phyloP scores from a whole-genome alignment of 768 basidiomycete genomes.

The Pulveroboletus sp. region DNA sequence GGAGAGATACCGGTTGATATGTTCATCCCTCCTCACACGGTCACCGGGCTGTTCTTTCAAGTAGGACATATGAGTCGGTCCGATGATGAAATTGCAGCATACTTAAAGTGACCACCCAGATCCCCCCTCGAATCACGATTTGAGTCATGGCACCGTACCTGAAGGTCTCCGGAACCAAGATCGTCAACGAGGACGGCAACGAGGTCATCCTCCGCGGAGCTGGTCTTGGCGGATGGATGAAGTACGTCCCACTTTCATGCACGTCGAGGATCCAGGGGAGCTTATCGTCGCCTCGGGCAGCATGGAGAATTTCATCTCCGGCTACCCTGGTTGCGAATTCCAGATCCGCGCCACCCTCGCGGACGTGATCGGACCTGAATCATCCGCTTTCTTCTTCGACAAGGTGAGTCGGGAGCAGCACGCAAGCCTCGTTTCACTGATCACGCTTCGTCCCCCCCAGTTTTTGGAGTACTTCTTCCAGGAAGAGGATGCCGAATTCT shows the following conservation, averaged over 20 bases:
- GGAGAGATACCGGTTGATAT: slow-evolving; percentile 18
- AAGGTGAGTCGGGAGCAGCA: too few relatives aligned
- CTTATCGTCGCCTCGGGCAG: slow-evolving; percentile 30
- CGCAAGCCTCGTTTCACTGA: not conserved
- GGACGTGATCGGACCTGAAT: slow-evolving; percentile 58
- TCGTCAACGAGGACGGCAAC: slow-evolving; percentile 54
- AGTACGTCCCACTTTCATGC: slow-evolving; percentile 44
- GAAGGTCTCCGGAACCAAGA: slow-evolving; percentile 53
- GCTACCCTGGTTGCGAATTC: slow-evolving; percentile 78
- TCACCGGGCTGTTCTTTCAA: not conserved
- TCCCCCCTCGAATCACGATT: not conserved
- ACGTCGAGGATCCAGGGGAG: slow-evolving; percentile 1
- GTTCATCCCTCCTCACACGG: not conserved
- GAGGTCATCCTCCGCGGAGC: slow-evolving; percentile 66
- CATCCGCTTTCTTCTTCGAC: slow-evolving; percentile 80
- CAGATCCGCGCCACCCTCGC: slow-evolving; percentile 72
- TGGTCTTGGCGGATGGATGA: slow-evolving; percentile 85
- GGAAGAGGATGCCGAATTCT: slow-evolving; percentile 71
- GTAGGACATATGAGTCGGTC: too few relatives aligned
- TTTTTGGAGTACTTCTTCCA: slow-evolving; percentile 83
- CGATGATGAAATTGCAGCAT: not conserved
- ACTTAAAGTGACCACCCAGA: not conserved
- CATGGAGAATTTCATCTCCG: slow-evolving; percentile 78
- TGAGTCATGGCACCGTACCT: slow-evolving; percentile 39
- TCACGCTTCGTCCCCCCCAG: slow-evolving; percentile 31